Evolutionary conservation across 306 rosid genomes (phyloP), one percentile per base, ranked within the genome.

Genomic region (Abrus precatorius): DNA sequence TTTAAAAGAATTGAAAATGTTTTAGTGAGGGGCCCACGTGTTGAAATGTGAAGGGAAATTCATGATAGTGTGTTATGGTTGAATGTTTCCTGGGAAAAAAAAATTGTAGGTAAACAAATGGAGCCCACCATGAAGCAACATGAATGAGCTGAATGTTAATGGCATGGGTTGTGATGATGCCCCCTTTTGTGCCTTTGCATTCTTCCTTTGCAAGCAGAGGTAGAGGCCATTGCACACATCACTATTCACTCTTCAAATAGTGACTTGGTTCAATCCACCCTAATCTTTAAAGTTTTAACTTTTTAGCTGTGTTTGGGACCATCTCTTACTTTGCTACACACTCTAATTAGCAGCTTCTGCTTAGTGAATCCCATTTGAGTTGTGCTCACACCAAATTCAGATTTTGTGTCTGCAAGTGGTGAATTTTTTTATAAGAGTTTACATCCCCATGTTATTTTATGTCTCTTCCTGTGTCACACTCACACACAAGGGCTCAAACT

Each of bases 141-240:
- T 93, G 90, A 93, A 88, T 84, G 85, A 86, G 79, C 73, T 66
- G 6, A 41, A 83, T 86, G 90, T 87, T 72, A 89, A 72, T 82
- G 92, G 88, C 90, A 86, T 88, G 92, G 88, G 89, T 82, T 79
- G 87, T 88, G 85, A 91, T 93, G 91, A 91, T 92, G 82, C 63
- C 68, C 74, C 69, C 79, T 79, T 80, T 85, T 79, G 56, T 11
- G 55, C 53, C 60, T 67, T 84, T 85, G 44, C 67, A n/a, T 85
- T 53, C 86, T 86, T 79, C 53, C 70, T 85, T 63, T 32, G 68
- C 77, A 84, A 71, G 61, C 79, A 44, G 76, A 5, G n/a, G 41
- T 38, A 57, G 14, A 41, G 33, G 48, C 77, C 81, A 49, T 78
- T 84, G 12, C 70, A 77, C 32, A 9, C 30, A 60, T 41, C 5